Base-by-base conservation (phyloP, 2,329 filamentous ascomycete species). In the Fusarium dimerum region DNA sequence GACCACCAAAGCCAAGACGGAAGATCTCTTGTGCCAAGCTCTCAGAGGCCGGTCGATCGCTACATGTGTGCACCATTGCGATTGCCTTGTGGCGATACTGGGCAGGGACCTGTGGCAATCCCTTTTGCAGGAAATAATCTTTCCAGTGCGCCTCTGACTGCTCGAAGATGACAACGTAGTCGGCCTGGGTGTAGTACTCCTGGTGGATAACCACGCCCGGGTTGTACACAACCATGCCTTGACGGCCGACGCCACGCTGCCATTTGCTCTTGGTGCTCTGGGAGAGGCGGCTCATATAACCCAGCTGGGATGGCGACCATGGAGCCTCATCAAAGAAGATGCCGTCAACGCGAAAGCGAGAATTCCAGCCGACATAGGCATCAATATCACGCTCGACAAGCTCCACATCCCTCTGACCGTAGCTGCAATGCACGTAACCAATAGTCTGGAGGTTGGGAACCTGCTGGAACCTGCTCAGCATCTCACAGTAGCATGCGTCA, bases 281-380 rank as follows among this genome's bases (percentile, higher is more conserved):
- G 46, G 57, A 47, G 32, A 57, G 32, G 10, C 40, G n/a, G 9
- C 39, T 10, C 50, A 60, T 45, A 16, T 44, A 34, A 3, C 18
- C 32, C 6, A 43, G 15, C 2, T 50, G 36, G 6, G 53, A 59
- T 7, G 57, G 56, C 12, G 51, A 50, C 40, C 59, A 56, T 9
- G 57, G 56, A 15, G 51, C 52, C 40, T 60, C 57, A 32, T 60
- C 57, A 10, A 60, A 47, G 18, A 60, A 60, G n/a, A 60, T 54
- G n/a, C 57, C 57, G 12, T 59, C 45, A 9, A 59, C 12, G 5
- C 29, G 43, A 15, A 59, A 60, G 7, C 16, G 20, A 9, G 18
- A n/a, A 7, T 59, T 59, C 57, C 57, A 60, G 34, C 48, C 56
- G 26, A 39, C 26, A 10, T 59, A 60, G 10, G 30, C 6, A 26